These are phyloP conservation scores for Hypoxylon sp. DNA, from an alignment of 2,329 filamentous ascomycete species.

Conservation along the genomic window DNA sequence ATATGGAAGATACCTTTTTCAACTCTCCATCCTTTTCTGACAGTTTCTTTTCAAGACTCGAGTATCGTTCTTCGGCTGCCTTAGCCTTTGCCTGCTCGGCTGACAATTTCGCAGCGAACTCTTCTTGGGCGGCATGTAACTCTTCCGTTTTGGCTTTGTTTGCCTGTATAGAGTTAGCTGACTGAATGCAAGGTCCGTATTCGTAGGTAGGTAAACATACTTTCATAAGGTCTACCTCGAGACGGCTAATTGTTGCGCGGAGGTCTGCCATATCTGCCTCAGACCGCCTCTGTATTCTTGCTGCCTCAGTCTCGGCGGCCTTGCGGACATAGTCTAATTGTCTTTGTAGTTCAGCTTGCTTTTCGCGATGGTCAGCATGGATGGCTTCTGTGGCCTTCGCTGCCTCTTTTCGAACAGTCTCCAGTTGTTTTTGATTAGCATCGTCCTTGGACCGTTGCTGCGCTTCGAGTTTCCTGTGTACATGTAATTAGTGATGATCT, in stretches of 20 bases:
- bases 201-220: slow-evolving; percentile 49
- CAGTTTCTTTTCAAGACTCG: slow-evolving; percentile 59
- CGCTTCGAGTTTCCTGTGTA: slow-evolving; percentile 51
- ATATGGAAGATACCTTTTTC: slow-evolving; percentile 40
- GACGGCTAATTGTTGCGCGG: slow-evolving; percentile 56
- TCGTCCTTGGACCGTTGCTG: slow-evolving; percentile 58
- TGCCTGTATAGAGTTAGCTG: slow-evolving; percentile 52
- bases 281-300: slow-evolving; percentile 44
- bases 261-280: slow-evolving; percentile 47
- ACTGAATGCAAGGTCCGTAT: slow-evolving; percentile 7
- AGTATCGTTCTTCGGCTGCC: slow-evolving; percentile 56
- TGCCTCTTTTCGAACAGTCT: slow-evolving; percentile 40
- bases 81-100: slow-evolving; percentile 46
- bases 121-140: slow-evolving; percentile 63
- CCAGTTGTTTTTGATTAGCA: slow-evolving; percentile 46
- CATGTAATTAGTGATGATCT: slow-evolving; percentile 22
- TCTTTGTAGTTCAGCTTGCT: slow-evolving; percentile 50
- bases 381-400: slow-evolving; percentile 38
- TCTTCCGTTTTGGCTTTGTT: slow-evolving; percentile 69
- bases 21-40: slow-evolving; percentile 48
- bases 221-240: slow-evolving; percentile 71
- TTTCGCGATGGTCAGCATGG: slow-evolving; percentile 45
- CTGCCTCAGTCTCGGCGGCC: slow-evolving; percentile 44
- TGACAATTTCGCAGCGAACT: slow-evolving; percentile 51
- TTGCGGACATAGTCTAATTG: slow-evolving; percentile 58